Evolutionary conservation across 192 early-diverging fungal genomes (phyloP).

Genomic region (Mortierella alpina): DNA sequence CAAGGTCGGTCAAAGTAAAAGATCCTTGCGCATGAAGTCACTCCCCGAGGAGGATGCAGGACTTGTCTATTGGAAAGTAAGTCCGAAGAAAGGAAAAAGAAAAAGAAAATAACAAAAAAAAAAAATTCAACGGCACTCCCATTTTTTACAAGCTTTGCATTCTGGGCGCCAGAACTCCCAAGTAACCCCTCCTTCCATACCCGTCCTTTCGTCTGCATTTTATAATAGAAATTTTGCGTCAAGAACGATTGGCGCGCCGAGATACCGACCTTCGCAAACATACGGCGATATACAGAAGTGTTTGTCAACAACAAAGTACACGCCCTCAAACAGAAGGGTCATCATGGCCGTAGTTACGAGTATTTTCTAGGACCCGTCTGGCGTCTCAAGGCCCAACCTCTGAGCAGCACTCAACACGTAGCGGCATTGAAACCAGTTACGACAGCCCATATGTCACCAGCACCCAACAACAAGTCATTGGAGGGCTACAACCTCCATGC

Average conservation of each 20-base stretch:
- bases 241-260: background rate
- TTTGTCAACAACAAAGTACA: background rate
- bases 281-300: constrained; percentile 6
- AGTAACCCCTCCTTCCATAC: too few relatives aligned
- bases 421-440: constrained; percentile 3
- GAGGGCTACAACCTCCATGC: constrained; percentile 6
- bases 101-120: background rate
- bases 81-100: background rate
- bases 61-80: constrained; percentile 11
- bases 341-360: background rate
- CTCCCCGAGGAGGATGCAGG: constrained; percentile 9
- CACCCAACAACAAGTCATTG: background rate
- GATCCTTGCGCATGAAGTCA: constrained; percentile 14
- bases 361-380: constrained; percentile 2
- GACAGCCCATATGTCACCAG: background rate
- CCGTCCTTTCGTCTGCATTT: background rate
- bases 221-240: background rate
- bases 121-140: background rate
- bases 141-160: too few relatives aligned
- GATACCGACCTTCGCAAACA: constrained; percentile 5
- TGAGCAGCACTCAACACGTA: background rate
- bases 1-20: background rate
- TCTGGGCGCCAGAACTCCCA: too few relatives aligned
- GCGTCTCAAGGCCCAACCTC: background rate
- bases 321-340: background rate